Conservation (phyloP, 257 asterid species). For the Nicotiana otophora region DNA sequence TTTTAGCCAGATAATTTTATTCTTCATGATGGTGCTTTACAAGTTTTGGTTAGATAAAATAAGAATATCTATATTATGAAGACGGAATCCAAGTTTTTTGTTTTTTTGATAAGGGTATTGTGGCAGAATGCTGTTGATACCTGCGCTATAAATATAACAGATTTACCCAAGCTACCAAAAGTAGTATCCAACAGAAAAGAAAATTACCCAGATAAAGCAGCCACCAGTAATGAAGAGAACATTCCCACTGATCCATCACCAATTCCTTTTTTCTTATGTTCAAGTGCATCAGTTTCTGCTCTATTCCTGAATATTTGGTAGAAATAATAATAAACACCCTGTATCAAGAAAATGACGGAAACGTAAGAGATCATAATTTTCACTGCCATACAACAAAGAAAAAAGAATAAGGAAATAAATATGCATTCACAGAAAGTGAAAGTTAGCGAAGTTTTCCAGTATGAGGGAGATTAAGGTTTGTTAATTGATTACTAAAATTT, state of each 20-base stretch:
- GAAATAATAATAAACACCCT: slow-evolving; percentile 99
- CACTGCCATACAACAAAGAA: background rate
- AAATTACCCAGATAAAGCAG: slow-evolving; percentile 83
- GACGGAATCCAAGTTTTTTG: background rate
- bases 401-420: background rate
- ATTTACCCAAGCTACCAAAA: background rate
- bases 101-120: too few species aligned
- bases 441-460: background rate
- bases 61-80: background rate
- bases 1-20: background rate
- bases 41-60: background rate
- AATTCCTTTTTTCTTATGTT: slow-evolving; percentile 50
- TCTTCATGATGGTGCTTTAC: background rate
- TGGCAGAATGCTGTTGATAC: background rate
- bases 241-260: slow-evolving; percentile 98
- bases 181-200: background rate
- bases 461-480: background rate
- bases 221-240: slow-evolving; percentile 80
- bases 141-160: background rate
- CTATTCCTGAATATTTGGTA: slow-evolving; percentile 92
- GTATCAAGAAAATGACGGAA: slow-evolving; percentile 44
- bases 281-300: slow-evolving; percentile 67
- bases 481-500: background rate
- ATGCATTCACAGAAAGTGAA: too few species aligned
- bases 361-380: background rate